Conservation (phyloP, 768 basidiomycete genomes). For the Gymnopilus junonius region DNA sequence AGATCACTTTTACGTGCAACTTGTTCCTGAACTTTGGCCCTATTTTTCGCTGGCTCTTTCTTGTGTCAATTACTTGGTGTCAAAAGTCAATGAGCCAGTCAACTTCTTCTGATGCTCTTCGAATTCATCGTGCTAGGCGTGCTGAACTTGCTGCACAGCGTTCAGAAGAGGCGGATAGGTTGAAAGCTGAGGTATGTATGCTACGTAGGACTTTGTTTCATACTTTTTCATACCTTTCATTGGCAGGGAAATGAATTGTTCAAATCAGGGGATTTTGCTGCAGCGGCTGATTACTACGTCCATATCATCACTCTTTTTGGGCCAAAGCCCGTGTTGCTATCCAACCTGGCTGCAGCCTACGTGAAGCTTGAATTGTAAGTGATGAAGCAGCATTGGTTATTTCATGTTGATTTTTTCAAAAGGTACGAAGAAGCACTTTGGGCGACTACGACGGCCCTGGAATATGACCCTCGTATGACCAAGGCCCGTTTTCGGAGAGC, state of each 20-base stretch:
- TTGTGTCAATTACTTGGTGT: too few relatives aligned
- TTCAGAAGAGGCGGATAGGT: conserved; percentile 13
- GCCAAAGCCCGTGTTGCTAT: conserved; percentile 36
- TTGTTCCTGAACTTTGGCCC: too few relatives aligned
- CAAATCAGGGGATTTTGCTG: conserved; percentile 33
- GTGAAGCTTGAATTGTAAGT: conserved; percentile 37
- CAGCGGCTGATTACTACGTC: conserved; percentile 32
- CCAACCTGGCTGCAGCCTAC: conserved; percentile 40
- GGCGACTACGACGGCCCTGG: conserved; percentile 37
- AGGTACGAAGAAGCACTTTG: conserved; percentile 40
- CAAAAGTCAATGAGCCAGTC: not conserved
- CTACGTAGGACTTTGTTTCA: not conserved
- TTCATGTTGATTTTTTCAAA: not conserved
- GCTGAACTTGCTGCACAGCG: not conserved
- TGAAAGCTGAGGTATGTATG: conserved; percentile 19
- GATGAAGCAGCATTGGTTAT: not conserved
- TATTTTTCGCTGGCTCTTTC: too few relatives aligned
- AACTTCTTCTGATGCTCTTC: not conserved
- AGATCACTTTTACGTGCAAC: not conserved
- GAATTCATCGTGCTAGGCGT: conserved; percentile 5
- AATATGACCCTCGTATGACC: conserved; percentile 34
- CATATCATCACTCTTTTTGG: conserved; percentile 32
- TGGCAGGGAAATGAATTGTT: conserved; percentile 38
- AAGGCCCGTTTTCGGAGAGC: conserved; percentile 46
- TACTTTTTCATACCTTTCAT: not conserved